These are phyloP conservation scores for Fusarium setosum DNA, from an alignment of 2,329 filamentous ascomycete species.

Conservation along the genomic window DNA sequence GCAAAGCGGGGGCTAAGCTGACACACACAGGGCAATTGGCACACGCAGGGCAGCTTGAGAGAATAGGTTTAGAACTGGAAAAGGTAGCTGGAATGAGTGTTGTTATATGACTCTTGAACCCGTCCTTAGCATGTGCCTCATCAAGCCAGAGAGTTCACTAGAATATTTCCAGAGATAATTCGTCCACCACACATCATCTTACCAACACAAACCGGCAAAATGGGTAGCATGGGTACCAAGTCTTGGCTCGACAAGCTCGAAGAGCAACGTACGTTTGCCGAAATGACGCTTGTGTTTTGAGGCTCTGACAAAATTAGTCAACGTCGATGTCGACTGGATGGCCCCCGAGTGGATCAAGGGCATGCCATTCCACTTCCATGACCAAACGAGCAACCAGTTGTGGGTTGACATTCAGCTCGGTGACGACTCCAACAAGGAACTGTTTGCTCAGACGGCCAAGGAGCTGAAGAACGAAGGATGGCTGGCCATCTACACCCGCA, in stretches of 20 bases:
- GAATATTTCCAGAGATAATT: background rate
- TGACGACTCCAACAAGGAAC: conserved; percentile 54
- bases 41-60: background rate
- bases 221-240: conserved; percentile 45
- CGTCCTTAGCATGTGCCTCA: background rate
- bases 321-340: conserved; percentile 65
- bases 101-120: background rate
- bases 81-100: background rate
- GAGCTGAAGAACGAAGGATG: conserved; percentile 59
- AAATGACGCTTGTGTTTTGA: rapidly evolving
- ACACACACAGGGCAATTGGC: background rate
- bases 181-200: background rate
- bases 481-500: conserved; percentile 60
- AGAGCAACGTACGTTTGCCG: conserved; percentile 48
- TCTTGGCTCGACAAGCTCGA: conserved; percentile 58
- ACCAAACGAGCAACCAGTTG: conserved; percentile 63
- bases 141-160: too few species aligned
- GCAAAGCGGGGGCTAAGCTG: too few species aligned
- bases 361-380: conserved; percentile 58
- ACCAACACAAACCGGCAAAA: conserved; percentile 1
- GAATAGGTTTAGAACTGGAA: too few species aligned
- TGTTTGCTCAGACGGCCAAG: conserved; percentile 54
- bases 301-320: conserved; percentile 47
- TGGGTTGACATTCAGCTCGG: conserved; percentile 60
- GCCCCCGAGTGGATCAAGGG: conserved; percentile 58